Evolutionary conservation across 805 yeast genomes (phyloP), one percentile per base, ranked within the genome.

Genomic region (Lachancea nothofagi): DNA sequence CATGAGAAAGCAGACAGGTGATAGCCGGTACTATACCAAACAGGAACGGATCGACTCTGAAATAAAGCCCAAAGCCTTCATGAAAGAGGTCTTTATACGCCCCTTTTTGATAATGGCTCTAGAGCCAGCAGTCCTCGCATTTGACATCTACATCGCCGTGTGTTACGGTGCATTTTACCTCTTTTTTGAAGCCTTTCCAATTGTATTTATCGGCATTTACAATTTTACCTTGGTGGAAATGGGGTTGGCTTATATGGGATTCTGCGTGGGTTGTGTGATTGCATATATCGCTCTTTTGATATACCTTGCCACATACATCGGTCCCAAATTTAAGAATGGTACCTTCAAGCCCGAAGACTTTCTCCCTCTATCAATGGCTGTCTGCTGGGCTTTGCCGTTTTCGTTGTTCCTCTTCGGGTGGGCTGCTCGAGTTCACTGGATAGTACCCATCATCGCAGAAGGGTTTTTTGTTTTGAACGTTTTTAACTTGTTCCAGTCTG

Each of bases 181-280:
- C 18, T 78, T 74, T 66, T 75, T 78, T 49, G 84, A 79, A 56
- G 77, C 76, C 4, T 75, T 75, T 59, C 84, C 85, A 7, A 62
- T 77, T 27, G 77, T 74, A 2, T 79, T 71, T 45, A 40, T 45
- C 7, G 72, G 66, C 2, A 51, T 65, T 14, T 66, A 74, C 47
- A 53, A 65, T 22, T 78, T 79, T 56, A 67, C 74, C 3, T 49
- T 66, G 18, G 65, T 75, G 20, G 75, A 71, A 39, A 45, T 57
- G 22, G 78, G 81, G n/a, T 58, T 66, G 3, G 57, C 79, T 0
- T 79, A 66, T 54, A 35, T 74, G 30, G 65, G 75, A n/a, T 57
- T 72, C 27, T 50, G 68, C 33, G 62, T 73, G 22, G 83, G 84
- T 26, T 61, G 67, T 26, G 18, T 55, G 4, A 14, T 70, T 12